phyloP scores from a whole-genome alignment of 139 green algal genomes.

The Spirogloea muscicola region DNA sequence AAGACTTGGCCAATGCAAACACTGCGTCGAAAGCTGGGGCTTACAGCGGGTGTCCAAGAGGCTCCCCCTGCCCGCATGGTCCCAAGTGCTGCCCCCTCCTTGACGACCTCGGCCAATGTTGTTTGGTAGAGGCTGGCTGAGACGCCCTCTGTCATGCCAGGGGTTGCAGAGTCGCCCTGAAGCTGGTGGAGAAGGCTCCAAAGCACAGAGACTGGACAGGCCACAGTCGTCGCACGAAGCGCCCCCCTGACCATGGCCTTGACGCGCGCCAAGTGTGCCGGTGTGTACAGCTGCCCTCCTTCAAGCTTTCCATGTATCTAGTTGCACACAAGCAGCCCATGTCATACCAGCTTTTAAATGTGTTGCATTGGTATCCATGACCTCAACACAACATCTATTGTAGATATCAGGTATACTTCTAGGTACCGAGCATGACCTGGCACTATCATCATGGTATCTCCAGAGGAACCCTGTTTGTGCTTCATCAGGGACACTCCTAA shows the following conservation, averaged over 20 bases:
- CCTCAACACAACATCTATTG: too few species aligned
- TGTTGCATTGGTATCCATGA: too few species aligned
- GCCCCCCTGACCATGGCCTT: conserved; percentile 77
- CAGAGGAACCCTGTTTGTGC: too few species aligned
- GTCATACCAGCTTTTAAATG: not conserved
- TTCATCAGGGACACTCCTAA: too few species aligned
- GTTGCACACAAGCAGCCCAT: not conserved
- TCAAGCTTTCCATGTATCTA: conserved; percentile 73
- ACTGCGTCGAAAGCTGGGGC: too few species aligned
- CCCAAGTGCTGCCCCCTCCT: conserved; percentile 56
- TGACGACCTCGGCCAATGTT: conserved; percentile 24
- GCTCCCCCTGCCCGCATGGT: conserved; percentile 60
- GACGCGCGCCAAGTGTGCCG: conserved; percentile 68
- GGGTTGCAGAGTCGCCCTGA: not conserved
- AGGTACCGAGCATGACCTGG: too few species aligned
- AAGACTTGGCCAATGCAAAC: too few species aligned
- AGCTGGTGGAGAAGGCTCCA: not conserved
- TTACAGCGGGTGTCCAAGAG: conserved; percentile 69
- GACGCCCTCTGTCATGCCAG: conserved; percentile 18
- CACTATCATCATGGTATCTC: too few species aligned
- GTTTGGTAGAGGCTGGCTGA: conserved; percentile 5
- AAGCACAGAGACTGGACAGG: not conserved
- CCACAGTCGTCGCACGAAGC: conserved; percentile 59
- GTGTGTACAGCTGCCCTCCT: conserved; percentile 76
- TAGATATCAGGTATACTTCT: too few species aligned